Base-by-base conservation (phyloP, 2,329 filamentous ascomycete species). In the Alternaria sp. region DNA sequence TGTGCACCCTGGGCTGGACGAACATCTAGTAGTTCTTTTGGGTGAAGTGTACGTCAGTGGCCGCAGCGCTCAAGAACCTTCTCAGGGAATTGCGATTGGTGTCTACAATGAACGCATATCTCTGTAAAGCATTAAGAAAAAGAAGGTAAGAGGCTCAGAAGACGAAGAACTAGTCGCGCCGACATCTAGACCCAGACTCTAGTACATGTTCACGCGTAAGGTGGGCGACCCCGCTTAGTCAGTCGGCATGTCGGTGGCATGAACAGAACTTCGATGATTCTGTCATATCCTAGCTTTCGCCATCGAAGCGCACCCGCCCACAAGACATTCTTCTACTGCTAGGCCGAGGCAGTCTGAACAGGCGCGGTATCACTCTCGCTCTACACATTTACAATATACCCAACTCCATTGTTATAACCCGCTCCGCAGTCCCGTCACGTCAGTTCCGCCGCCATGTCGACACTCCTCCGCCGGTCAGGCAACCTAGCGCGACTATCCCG, bases 401-500 rank as follows among this genome's bases (percentile, higher is more conserved):
- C 51, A 23, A 21, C 5, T 33, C 23, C 40, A 51, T 48, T 26
- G 33, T 52, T 53, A 31, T 56, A 40, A 48, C 49, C 40, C 61
- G 49, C 56, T 49, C 55, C 59, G 21, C 48, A 49, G 40, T 56
- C 44, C 56, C 40, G 51, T 42, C 58, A 39, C 57, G 54, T 29
- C 70, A 75, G 75, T 79, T 36, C 61, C 44, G 71, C 77, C 76
- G 81, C 76, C 78, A 90, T 90, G 88, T 87, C 87, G 76, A 85
- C 86, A 71, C 81, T 88, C 72, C 80, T 90, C 67, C 85, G 88
- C 77, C 86, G 87, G 77, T 84, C 88, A 76, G 85, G 86, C 81
- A 85, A 86, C 77, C 80, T 90, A 75, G 85, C 86, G 79, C 84
- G 85, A 76, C 82, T 87, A 72, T 85, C 86, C 58, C 84, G 84